These are phyloP conservation scores for Lachnellula cervina DNA, from an alignment of 2,329 filamentous ascomycete species.

Conservation along the genomic window DNA sequence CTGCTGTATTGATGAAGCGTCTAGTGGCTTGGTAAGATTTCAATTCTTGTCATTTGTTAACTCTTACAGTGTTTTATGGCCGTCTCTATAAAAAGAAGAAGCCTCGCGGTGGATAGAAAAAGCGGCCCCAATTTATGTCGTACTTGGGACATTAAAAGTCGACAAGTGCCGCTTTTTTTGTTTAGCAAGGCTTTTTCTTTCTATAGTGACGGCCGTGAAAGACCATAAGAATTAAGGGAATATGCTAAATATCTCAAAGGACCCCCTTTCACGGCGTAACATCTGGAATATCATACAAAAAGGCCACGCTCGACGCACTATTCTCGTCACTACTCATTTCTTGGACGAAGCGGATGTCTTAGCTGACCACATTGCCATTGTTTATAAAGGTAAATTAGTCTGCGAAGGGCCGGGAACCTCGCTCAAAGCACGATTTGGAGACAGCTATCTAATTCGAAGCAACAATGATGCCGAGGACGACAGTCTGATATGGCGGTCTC, in stretches of 20 bases:
- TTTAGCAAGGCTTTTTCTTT: too few relatives aligned
- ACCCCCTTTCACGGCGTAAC: constrained; percentile 59
- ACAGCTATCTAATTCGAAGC: constrained; percentile 45
- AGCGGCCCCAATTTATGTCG: too few relatives aligned
- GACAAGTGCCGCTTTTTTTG: too few relatives aligned
- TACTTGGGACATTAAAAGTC: too few relatives aligned
- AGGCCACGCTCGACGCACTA: constrained; percentile 55
- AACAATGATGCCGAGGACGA: constrained; percentile 12
- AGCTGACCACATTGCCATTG: constrained; percentile 59
- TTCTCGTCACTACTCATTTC: constrained; percentile 63
- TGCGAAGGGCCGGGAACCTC: constrained; percentile 59
- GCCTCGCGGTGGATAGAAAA: too few relatives aligned
- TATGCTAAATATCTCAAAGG: constrained; percentile 27
- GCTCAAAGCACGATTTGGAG: constrained; percentile 56
- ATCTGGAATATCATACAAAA: constrained; percentile 65
- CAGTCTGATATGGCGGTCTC: constrained; percentile 16
- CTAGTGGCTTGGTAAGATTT: constrained; percentile 45
- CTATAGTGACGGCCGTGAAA: too few relatives aligned
- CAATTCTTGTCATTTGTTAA: background rate
- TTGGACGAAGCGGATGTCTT: constrained; percentile 63
- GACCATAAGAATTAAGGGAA: too few relatives aligned
- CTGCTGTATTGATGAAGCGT: constrained; percentile 63
- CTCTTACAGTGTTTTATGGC: background rate
- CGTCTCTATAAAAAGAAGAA: background rate
- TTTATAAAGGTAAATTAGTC: constrained; percentile 59